Evolutionary conservation across 768 basidiomycete genomes (phyloP), one percentile per base, ranked within the genome.

Genomic region (Leccinum fibrillosum): DNA sequence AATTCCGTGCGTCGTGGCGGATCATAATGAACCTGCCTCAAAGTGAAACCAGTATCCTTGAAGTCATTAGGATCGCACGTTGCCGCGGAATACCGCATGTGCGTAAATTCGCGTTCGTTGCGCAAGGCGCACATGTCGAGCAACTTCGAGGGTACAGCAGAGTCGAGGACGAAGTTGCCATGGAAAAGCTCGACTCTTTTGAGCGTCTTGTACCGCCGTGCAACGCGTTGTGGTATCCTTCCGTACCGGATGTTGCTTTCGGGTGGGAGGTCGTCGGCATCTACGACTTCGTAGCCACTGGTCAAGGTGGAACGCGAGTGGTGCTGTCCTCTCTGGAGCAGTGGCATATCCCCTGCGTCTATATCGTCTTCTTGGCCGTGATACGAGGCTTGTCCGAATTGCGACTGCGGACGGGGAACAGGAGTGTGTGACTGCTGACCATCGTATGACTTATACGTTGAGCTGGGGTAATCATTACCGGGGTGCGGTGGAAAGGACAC

Each of bases 41-140:
- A 79, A 0, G 92, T 91, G 75, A 96, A 98, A 1, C 89, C 86
- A 11, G 82, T 74, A 26, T 85, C 77, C 66, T 86, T 81, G 72
- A 98, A 98, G 68, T 92, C 86, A 73, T 98, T 94, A 7, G 96
- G 96, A 72, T 98, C 95, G 74, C 92, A 94, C 0, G 96, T 98
- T 15, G 92, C 94, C 0, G 94, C 96, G 9, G 88, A 89, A 74
- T 98, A 98, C 5, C 96, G 86, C 94, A 98, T 95, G 74, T 93
- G 89, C 0, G 92, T 93, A 70, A 92, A 95, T 73, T 97, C 95
- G 61, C 93, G 85, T 58, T 93, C 93, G 49, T 83, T 87, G 53
- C 85, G 82, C 60, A 82, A 74, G 6, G 85, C 77, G 64, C 90
- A 94, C 80, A 92, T 86, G 59, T 92, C 86, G 26, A 98, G 81